Evolutionary conservation across 768 basidiomycete genomes (phyloP), one percentile per base, ranked within the genome.

Genomic region (Goffeauzyma gilvescens): DNA sequence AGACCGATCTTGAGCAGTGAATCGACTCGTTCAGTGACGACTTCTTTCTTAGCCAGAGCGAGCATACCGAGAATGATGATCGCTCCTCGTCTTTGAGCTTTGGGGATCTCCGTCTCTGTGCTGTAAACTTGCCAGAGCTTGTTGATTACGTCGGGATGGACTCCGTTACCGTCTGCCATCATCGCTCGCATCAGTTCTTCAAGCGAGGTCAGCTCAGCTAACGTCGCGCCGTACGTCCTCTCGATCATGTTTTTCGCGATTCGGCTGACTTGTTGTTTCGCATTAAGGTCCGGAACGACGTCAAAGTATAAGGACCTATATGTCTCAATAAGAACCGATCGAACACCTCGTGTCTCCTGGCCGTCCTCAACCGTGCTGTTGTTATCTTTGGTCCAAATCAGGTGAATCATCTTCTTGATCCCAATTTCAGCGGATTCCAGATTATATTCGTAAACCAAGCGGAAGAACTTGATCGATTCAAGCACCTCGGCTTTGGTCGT

Each of bases 1-100:
- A 98, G 64, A 9, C 93, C 90, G 26, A 90, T 74, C 63, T 74
- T 81, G 27, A 96, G 71, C 56, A 98, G 72, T 6, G 73, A 67
- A 24, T 95, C 90, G 1, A 89, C 76, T 35, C 76, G 74, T 50
- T 95, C 85, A 0, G 72, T 71, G 6, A 95, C 78, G 28, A 82
- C 73, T 44, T 75, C 75, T 13, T 73, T 67, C 55, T 74, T 80
- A 0, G 90, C 84, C 5, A 89, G 63, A 2, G 87, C 90, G 20
- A 96, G 68, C 90, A 98, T 96, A 30, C 90, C 84, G n/a, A 98
- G 70, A 39, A 95, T 79, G 55, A 89, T 86, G 52, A 96, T 86
- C 0, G 90, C 83, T 0, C 89, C 93, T 32, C 85, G 74, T n/a
- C 90, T 72, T 60, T 96, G 93, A 27, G 71, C 70, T 48, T 75